Evolutionary conservation across 2,329 filamentous ascomycete genomes (phyloP).

Genomic region (Pezicula rhizophila): DNA sequence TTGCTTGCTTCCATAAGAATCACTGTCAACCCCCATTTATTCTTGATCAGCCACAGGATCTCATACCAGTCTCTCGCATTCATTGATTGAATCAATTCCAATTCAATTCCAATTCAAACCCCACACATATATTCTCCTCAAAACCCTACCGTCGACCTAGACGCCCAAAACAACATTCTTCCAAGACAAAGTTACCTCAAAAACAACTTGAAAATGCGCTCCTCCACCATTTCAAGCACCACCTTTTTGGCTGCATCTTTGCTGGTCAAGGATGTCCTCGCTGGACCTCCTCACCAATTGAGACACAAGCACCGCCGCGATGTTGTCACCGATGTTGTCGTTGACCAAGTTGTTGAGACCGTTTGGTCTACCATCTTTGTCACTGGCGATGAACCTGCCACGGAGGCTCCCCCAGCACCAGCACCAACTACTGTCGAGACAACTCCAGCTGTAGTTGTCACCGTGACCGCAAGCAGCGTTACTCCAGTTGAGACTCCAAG

Average conservation of each 20-base stretch:
- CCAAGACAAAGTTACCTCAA: slow-evolving; percentile 1
- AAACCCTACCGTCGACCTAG: background rate
- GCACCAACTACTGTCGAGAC: too few species aligned
- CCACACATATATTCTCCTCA: background rate
- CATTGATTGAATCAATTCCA: slow-evolving; percentile 18
- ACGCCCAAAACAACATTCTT: background rate
- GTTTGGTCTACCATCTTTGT: slow-evolving; percentile 10
- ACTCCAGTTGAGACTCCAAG: background rate
- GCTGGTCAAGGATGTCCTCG: slow-evolving; percentile 23
- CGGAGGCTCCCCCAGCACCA: slow-evolving; percentile 8
- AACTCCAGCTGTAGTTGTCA: slow-evolving; percentile 11
- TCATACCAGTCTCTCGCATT: background rate
- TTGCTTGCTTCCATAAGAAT: background rate
- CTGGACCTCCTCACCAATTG: slow-evolving; percentile 10
- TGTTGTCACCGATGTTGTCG: slow-evolving; percentile 17
- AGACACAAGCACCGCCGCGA: slow-evolving; percentile 14
- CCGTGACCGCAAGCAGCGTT: slow-evolving; percentile 5
- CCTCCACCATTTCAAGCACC: slow-evolving; percentile 16
- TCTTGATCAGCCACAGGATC: slow-evolving; percentile 2
- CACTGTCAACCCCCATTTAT: background rate
- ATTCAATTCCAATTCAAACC: slow-evolving; percentile 4
- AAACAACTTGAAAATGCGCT: slow-evolving; percentile 18
- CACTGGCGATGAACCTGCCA: slow-evolving; percentile 14
- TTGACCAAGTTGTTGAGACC: slow-evolving; percentile 12
- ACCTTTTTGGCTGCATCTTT: slow-evolving; percentile 24